Percentiles rank a stretch among this genome's conserved stretches.
Evolutionary conservation across 345 rosid species (phyloP).

Genomic region (Conringia planisiliqua): DNA sequence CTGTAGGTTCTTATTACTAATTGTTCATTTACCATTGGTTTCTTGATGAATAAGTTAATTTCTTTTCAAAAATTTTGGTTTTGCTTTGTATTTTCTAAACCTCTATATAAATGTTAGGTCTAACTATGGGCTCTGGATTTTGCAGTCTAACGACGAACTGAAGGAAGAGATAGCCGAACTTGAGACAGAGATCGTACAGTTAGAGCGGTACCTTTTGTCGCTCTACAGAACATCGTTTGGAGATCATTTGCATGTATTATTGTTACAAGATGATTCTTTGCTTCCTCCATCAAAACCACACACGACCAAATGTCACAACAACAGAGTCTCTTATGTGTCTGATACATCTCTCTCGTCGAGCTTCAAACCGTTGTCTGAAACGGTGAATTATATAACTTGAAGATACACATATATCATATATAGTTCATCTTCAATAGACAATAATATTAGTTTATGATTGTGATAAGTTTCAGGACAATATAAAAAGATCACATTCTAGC

Average conservation of each 20-base stretch:
- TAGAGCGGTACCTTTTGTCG: conserved; percentile 61
- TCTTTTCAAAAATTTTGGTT: neutral
- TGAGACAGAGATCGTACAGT: conserved; percentile 55
- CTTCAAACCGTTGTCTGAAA: neutral
- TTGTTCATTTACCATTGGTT: neutral
- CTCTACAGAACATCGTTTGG: conserved; percentile 62
- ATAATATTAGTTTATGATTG: neutral
- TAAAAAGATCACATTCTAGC: conserved; percentile 34
- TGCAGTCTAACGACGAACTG: conserved; percentile 53
- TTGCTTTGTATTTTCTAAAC: too few relatives aligned
- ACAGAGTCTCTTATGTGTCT: conserved; percentile 17
- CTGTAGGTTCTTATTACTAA: conserved; percentile 37
- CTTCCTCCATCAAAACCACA: neutral
- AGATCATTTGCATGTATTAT: conserved; percentile 31
- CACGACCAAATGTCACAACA: conserved; percentile 28
- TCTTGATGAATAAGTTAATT: neutral
- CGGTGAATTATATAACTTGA: conserved; percentile 7
- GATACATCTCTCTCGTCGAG: neutral
- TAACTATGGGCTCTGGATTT: neutral
- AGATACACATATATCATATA: neutral
- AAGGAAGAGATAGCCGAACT: conserved; percentile 52
- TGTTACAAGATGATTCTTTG: conserved; percentile 9
- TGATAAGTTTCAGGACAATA: conserved; percentile 38
- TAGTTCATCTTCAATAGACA: neutral
- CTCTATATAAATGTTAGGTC: too few relatives aligned